Base-by-base conservation (phyloP, 2,329 filamentous ascomycete species). In the Helminthosporium solani region DNA sequence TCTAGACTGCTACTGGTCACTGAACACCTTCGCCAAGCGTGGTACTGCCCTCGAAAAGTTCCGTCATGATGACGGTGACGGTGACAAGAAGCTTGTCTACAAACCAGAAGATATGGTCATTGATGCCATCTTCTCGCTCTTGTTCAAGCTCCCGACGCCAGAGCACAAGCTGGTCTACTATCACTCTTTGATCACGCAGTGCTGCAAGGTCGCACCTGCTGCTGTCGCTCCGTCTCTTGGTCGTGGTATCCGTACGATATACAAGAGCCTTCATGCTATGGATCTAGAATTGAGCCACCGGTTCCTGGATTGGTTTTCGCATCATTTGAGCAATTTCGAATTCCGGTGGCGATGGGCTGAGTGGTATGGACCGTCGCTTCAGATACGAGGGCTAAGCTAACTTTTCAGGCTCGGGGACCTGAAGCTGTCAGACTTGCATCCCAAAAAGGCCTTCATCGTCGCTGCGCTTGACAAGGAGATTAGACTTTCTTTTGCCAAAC, bases 341-440 rank as follows among this genome's bases (percentile, higher is more conserved):
- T 99, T 97, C 68, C 94, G 94, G 8, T 99, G 94, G 94, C 97
- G 97, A 73, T 99, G 94, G 94, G 86, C 87, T 14, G 94, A 99
- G 73, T 99, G 94, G 94, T 83, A 70, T 60, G 77, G n/a, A 72
- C 5, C n/a, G 16, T 7, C 2, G 5, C 8, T 18, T 11, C 23
- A 25, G 2, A 14, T 12, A 2, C 15, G 3, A 12, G 1, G n/a
- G 7, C 18, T 9, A 15, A 39, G 42, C 57, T 60, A 56, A 64
- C 23, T 5, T 2, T 30, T 27, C 38, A 84, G 81, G 81, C 80
- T 88, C 38, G 89, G 91, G 14, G 90, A 97, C 66, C 84, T 96
- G 14, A 79, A 83, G 34, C 79, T 95, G 20, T 81, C 88, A 0
- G 77, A 86, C 49, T 74, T 94, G 27, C 84, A 96, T 66, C 91